These are phyloP conservation scores for Colletotrichum sp. DNA, from an alignment of 2,329 filamentous ascomycete genomes.

Conservation along the genomic window DNA sequence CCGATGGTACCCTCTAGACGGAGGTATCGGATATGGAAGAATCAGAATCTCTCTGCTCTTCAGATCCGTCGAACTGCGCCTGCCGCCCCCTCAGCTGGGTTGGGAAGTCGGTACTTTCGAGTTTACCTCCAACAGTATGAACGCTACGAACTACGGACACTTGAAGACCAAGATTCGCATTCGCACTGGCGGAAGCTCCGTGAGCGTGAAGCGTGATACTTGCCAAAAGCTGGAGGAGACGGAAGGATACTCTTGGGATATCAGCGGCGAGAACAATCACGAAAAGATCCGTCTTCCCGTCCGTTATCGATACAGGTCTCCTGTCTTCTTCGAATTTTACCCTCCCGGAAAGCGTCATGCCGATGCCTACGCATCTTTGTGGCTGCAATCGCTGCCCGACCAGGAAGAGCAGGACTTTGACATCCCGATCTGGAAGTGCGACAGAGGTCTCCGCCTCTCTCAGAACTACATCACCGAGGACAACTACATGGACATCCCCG, in stretches of 20 bases:
- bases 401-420: conserved; percentile 79
- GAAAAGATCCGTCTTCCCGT: conserved; percentile 78
- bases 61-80: conserved; percentile 83
- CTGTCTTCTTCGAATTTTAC: conserved; percentile 88
- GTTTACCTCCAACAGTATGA: conserved; percentile 75
- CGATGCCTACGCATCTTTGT: conserved; percentile 80
- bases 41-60: conserved; percentile 89
- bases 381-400: conserved; percentile 86
- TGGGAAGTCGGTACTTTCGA: conserved; percentile 98
- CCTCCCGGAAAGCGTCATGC: conserved; percentile 70
- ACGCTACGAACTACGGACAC: conserved; percentile 66
- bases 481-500: conserved; percentile 73
- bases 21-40: conserved; percentile 90
- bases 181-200: conserved; percentile 84
- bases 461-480: conserved; percentile 92
- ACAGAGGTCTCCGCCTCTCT: conserved; percentile 75
- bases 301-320: conserved; percentile 87
- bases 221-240: conserved; percentile 66
- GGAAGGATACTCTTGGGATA: conserved; percentile 54
- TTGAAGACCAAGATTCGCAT: conserved; percentile 78
- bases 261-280: conserved; percentile 46
- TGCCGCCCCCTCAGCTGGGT: conserved; percentile 85
- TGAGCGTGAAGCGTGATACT: conserved; percentile 67
- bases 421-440: conserved; percentile 89
- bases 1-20: conserved; percentile 95